These are phyloP conservation scores for Aspergillus kassunensis DNA, from an alignment of 495 filamentous ascomycete genomes.

Conservation along the genomic window DNA sequence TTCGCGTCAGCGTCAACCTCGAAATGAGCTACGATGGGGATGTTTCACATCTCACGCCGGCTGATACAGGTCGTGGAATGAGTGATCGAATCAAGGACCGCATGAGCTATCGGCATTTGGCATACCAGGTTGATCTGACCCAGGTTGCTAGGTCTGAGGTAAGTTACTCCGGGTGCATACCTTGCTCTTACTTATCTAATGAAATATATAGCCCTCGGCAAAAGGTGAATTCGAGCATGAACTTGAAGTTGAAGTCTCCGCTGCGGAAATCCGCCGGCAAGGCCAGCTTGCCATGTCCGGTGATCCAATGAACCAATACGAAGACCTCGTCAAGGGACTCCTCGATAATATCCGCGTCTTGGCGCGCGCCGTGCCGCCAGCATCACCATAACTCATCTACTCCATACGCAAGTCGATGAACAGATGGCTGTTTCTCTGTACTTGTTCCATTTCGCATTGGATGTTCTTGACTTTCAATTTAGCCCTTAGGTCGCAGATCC, in stretches of 20 bases:
- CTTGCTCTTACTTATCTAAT: slow-evolving; percentile 1
- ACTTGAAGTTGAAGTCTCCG: slow-evolving; percentile 78
- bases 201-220: slow-evolving; percentile 35
- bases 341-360: slow-evolving; percentile 77
- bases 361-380: slow-evolving; percentile 47
- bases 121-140: slow-evolving; percentile 85
- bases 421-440: not conserved
- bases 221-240: slow-evolving; percentile 73
- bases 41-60: slow-evolving; percentile 46
- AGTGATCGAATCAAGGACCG: slow-evolving; percentile 79
- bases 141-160: slow-evolving; percentile 69
- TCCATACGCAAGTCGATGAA: too few species aligned
- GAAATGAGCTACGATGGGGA: slow-evolving; percentile 84
- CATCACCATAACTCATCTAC: slow-evolving; percentile 8
- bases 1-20: slow-evolving; percentile 82
- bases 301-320: slow-evolving; percentile 61
- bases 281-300: slow-evolving; percentile 54
- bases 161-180: too few species aligned
- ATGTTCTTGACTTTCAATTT: too few species aligned
- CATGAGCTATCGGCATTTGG: slow-evolving; percentile 78
- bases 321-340: slow-evolving; percentile 72
- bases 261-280: slow-evolving; percentile 62
- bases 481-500: too few species aligned
- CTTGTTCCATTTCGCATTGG: too few species aligned
- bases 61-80: slow-evolving; percentile 34